Evolutionary conservation across 345 rosid species (phyloP).

Genomic region (Eucalyptus grandis): DNA sequence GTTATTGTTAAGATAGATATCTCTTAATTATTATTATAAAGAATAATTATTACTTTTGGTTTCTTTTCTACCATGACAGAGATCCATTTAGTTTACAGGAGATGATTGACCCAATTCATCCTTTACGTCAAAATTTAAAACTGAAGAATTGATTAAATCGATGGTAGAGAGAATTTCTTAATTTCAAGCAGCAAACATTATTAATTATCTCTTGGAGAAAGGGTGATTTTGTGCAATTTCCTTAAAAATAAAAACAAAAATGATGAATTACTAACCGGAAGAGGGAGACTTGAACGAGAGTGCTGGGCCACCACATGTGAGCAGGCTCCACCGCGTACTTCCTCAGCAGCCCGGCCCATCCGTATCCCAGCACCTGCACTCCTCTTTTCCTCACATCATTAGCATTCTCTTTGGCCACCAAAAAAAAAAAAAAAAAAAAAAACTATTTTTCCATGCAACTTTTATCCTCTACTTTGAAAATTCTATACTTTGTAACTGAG

Average conservation of each 20-base stretch:
- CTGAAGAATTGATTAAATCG: neutral
- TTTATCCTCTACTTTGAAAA: neutral
- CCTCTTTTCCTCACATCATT: neutral
- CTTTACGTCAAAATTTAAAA: neutral
- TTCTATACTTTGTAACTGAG: neutral
- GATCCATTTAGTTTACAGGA: neutral
- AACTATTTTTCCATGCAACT: neutral
- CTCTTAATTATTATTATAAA: neutral
- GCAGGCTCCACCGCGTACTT: conserved; percentile 6
- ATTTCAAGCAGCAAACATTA: neutral
- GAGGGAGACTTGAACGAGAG: conserved; percentile 7
- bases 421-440: too few relatives aligned
- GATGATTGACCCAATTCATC: neutral
- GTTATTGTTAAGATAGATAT: neutral
- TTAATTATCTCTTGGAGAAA: neutral
- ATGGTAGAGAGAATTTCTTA: neutral
- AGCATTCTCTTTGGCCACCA: neutral
- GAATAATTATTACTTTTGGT: neutral
- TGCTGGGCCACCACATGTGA: conserved; percentile 7
- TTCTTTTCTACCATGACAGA: neutral
- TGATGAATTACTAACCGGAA: neutral
- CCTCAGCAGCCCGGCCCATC: conserved; percentile 5
- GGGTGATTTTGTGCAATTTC: neutral
- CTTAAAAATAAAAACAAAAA: neutral
- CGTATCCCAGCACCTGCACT: conserved; percentile 2